phyloP scores from a whole-genome alignment of 2,329 filamentous ascomycete species.

The Penicillium glabrum region DNA sequence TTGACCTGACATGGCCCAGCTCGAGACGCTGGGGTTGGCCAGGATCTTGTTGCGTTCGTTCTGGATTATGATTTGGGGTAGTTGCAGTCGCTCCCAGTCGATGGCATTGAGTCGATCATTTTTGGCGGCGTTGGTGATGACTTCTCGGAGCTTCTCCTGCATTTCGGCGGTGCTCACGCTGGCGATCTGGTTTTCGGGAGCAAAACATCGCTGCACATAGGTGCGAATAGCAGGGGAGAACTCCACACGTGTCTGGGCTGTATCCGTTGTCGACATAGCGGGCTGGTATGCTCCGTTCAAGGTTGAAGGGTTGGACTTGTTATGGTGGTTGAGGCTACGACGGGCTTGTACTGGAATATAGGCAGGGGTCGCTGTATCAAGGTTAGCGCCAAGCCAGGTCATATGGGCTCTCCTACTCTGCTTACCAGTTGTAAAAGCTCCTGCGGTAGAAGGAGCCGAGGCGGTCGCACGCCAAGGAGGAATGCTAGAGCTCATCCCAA shows the following conservation, averaged over 20 bases:
- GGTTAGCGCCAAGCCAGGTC: constrained; percentile 15
- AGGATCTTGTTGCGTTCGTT: constrained; percentile 61
- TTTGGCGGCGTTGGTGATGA: constrained; percentile 81
- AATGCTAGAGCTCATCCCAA: constrained; percentile 39
- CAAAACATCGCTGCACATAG: constrained; percentile 89
- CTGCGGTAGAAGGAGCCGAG: constrained; percentile 27
- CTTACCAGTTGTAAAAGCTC: constrained; percentile 37
- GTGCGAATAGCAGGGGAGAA: constrained; percentile 81
- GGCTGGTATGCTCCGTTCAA: constrained; percentile 20
- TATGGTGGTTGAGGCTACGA: constrained; percentile 55
- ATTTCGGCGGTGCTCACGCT: constrained; percentile 68
- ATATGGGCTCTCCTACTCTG: background rate
- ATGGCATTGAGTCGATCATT: constrained; percentile 67
- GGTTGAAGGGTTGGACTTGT: constrained; percentile 21
- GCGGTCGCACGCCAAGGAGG: constrained; percentile 41
- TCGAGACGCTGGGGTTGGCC: constrained; percentile 44
- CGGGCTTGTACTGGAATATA: constrained; percentile 64
- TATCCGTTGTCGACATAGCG: constrained; percentile 36
- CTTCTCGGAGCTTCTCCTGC: constrained; percentile 78
- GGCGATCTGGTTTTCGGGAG: constrained; percentile 66
- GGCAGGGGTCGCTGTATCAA: constrained; percentile 48
- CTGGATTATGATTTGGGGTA: constrained; percentile 81
- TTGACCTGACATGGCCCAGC: constrained; percentile 32
- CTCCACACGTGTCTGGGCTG: constrained; percentile 59
- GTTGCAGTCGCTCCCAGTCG: constrained; percentile 79